Evolutionary conservation across 352 stramenopile genomes (phyloP).

Genomic region (Phytophthora quininea): DNA sequence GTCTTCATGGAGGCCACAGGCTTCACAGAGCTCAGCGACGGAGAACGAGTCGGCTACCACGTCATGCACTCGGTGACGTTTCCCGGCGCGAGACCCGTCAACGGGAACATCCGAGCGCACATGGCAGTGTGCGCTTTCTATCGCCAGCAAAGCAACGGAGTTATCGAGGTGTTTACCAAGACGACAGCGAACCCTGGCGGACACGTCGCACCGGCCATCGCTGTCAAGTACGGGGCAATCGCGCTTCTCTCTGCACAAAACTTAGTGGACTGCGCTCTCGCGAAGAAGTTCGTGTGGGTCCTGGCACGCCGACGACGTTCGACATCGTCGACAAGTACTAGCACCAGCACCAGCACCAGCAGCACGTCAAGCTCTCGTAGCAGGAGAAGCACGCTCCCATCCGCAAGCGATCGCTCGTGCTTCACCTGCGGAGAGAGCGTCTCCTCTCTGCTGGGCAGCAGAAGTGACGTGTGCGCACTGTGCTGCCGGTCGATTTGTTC

Average conservation of each 20-base stretch:
- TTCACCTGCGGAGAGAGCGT: slow-evolving; percentile 19
- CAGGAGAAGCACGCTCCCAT: not conserved
- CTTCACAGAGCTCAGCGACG: slow-evolving; percentile 21
- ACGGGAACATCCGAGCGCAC: slow-evolving; percentile 26
- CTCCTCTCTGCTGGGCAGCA: slow-evolving; percentile 13
- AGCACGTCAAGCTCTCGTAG: not conserved
- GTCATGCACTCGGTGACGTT: slow-evolving; percentile 59
- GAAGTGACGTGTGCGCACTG: slow-evolving; percentile 27
- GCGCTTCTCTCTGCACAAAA: slow-evolving; percentile 28
- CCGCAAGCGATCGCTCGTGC: slow-evolving; percentile 15
- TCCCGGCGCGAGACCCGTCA: slow-evolving; percentile 23
- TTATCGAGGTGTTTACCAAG: slow-evolving; percentile 42
- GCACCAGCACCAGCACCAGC: slow-evolving; percentile 18
- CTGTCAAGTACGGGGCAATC: slow-evolving; percentile 20
- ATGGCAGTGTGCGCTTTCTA: slow-evolving; percentile 48
- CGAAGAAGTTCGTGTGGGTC: slow-evolving; percentile 60
- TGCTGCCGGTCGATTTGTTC: slow-evolving; percentile 29
- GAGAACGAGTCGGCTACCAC: slow-evolving; percentile 55
- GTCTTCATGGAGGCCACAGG: slow-evolving; percentile 63
- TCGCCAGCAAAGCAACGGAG: slow-evolving; percentile 29
- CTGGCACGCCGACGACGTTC: slow-evolving; percentile 19
- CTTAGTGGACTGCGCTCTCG: slow-evolving; percentile 39
- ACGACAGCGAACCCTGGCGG: slow-evolving; percentile 27
- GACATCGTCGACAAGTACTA: slow-evolving; percentile 8
- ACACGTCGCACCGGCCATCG: slow-evolving; percentile 19